Percentiles rank a stretch among this genome's conserved stretches.
Evolutionary conservation across 2,329 filamentous ascomycete genomes (phyloP).

Genomic region (Aspergillus sp.): DNA sequence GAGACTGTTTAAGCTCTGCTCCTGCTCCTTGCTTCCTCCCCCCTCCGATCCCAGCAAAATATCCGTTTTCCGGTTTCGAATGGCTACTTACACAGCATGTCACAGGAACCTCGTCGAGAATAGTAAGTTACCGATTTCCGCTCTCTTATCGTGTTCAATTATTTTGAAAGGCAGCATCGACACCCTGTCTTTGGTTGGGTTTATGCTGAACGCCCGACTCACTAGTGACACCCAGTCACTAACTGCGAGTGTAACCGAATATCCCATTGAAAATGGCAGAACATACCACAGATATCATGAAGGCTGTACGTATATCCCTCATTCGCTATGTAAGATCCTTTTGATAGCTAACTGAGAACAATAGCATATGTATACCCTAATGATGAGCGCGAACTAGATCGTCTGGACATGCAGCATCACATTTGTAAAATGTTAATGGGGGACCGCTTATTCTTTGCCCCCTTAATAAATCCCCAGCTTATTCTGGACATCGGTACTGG

Average conservation of each 20-base stretch:
- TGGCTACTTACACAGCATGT: slow-evolving; percentile 22
- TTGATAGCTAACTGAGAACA: slow-evolving; percentile 16
- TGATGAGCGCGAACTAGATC: slow-evolving; percentile 56
- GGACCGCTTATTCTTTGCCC: slow-evolving; percentile 48
- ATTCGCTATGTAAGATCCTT: not conserved
- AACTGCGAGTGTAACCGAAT: slow-evolving; percentile 45
- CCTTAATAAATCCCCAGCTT: slow-evolving; percentile 45
- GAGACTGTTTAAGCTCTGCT: not conserved
- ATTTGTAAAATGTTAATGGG: slow-evolving; percentile 51
- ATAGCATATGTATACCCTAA: slow-evolving; percentile 50
- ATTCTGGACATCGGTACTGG: slow-evolving; percentile 62
- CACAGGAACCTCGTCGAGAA: slow-evolving; percentile 26
- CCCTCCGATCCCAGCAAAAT: not conserved
- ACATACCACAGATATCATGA: slow-evolving; percentile 48
- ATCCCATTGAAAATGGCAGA: slow-evolving; percentile 43
- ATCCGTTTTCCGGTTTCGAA: slow-evolving; percentile 10
- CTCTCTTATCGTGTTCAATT: not conserved
- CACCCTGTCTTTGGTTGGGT: not conserved
- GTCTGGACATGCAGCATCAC: slow-evolving; percentile 57
- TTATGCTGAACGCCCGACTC: slow-evolving; percentile 1
- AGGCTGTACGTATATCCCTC: slow-evolving; percentile 34
- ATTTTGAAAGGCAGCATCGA: not conserved
- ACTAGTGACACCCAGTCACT: slow-evolving; percentile 42
- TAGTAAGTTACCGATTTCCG: slow-evolving; percentile 22
- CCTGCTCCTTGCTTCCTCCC: not conserved